Conservation (phyloP, 495 filamentous ascomycete species). For the Neurospora sp. region DNA sequence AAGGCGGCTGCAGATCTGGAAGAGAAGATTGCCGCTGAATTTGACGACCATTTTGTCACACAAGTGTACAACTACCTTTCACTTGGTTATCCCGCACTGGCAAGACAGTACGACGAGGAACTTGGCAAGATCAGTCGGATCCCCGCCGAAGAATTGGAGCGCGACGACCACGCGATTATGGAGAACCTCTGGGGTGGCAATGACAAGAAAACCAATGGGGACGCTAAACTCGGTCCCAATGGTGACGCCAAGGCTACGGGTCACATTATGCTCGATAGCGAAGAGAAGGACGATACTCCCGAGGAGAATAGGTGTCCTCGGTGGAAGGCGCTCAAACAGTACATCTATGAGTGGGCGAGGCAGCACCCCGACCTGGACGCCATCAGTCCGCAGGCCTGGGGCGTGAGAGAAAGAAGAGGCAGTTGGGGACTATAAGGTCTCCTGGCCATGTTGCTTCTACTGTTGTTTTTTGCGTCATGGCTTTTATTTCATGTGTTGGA, state of each 20-base stretch:
- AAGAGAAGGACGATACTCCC: conserved; percentile 23
- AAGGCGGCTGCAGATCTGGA: conserved; percentile 38
- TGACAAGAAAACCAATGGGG: conserved; percentile 3
- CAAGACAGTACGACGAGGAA: conserved; percentile 72
- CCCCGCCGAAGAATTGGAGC: conserved; percentile 51
- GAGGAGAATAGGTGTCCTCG: conserved; percentile 43
- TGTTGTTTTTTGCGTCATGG: not conserved
- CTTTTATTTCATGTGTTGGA: conserved; percentile 2
- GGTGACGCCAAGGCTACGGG: conserved; percentile 22
- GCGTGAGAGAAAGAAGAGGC: conserved; percentile 60
- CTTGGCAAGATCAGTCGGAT: conserved; percentile 68
- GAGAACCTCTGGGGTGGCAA: conserved; percentile 46
- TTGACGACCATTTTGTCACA: conserved; percentile 75
- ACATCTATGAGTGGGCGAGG: conserved; percentile 75
- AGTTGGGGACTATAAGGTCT: conserved; percentile 66
- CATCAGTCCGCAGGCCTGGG: conserved; percentile 54
- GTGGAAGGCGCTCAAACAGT: conserved; percentile 72
- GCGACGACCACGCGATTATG: conserved; percentile 56
- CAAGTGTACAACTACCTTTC: conserved; percentile 96
- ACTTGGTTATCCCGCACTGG: conserved; percentile 77
- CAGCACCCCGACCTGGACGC: conserved; percentile 58
- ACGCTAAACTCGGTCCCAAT: conserved; percentile 21
- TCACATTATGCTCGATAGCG: conserved; percentile 27
- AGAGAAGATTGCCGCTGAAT: conserved; percentile 52
- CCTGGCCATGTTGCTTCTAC: not conserved